Conservation (phyloP, 1,284 basidiomycete species). For the Puccinia hordei region DNA sequence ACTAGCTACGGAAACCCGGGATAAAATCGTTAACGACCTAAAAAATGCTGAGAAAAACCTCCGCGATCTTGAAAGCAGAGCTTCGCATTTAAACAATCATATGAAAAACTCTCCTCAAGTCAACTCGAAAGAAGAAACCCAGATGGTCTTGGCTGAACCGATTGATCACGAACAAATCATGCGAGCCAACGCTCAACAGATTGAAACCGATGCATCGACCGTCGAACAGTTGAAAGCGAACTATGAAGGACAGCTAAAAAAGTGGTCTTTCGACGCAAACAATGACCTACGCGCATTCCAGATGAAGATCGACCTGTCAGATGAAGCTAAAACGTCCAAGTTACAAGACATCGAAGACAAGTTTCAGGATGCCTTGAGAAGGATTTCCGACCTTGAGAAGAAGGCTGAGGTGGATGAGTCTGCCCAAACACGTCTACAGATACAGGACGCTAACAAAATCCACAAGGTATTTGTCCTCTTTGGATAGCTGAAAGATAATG, state of each 20-base stretch:
- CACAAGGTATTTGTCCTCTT: too few species aligned
- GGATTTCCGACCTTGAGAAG: slow-evolving; percentile 1
- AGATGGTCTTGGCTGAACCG: too few species aligned
- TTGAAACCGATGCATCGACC: background rate
- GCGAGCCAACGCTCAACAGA: background rate
- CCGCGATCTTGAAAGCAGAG: background rate
- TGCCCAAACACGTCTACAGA: too few species aligned
- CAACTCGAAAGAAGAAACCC: background rate
- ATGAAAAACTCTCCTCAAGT: background rate
- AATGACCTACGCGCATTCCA: background rate
- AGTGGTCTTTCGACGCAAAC: background rate
- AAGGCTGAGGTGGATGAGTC: background rate
- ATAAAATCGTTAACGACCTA: background rate
- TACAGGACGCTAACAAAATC: too few species aligned
- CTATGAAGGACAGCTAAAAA: background rate
- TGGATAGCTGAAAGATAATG: too few species aligned
- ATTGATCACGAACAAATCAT: background rate
- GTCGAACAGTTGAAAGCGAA: background rate
- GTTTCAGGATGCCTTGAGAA: background rate
- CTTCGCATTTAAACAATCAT: too few species aligned
- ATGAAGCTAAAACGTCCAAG: background rate
- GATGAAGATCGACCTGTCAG: background rate
- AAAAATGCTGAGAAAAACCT: background rate
- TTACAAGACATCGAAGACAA: background rate
- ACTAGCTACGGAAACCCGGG: background rate